phyloP scores from a whole-genome alignment of 768 basidiomycete genomes.

The Trametes maxima region DNA sequence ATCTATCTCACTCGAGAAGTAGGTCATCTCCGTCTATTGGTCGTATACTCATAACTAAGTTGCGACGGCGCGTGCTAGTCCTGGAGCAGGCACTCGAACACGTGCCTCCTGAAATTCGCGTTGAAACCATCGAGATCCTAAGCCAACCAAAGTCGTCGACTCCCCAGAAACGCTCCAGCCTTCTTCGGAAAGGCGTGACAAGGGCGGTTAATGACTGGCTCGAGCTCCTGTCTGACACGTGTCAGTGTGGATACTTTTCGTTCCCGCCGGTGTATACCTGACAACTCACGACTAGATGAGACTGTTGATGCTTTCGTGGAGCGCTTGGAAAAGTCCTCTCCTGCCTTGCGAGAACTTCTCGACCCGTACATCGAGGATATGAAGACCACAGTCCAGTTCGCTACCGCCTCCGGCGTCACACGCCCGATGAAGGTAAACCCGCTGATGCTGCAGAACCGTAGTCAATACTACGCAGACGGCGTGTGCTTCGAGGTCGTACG shows the following conservation, averaged over 20 bases:
- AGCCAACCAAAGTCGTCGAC: slow-evolving; percentile 63
- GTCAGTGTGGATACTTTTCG: background rate
- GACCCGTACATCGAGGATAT: slow-evolving; percentile 60
- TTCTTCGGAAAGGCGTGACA: slow-evolving; percentile 70
- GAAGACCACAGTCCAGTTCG: slow-evolving; percentile 60
- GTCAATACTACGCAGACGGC: slow-evolving; percentile 69
- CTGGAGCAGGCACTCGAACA: slow-evolving; percentile 64
- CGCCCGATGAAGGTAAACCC: slow-evolving; percentile 70
- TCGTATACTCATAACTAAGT: slow-evolving; percentile 15
- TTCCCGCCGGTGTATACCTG: background rate
- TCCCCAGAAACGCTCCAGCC: slow-evolving; percentile 67
- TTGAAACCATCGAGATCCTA: slow-evolving; percentile 64
- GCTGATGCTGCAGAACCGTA: slow-evolving; percentile 70
- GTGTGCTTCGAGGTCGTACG: slow-evolving; percentile 75
- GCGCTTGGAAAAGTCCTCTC: slow-evolving; percentile 62
- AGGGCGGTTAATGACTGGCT: slow-evolving; percentile 73
- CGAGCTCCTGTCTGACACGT: slow-evolving; percentile 63
- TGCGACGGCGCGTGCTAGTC: slow-evolving; percentile 44
- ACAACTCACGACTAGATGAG: slow-evolving; percentile 46
- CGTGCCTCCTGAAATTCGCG: slow-evolving; percentile 58
- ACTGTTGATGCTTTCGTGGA: slow-evolving; percentile 59
- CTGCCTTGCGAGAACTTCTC: slow-evolving; percentile 51
- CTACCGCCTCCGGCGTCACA: slow-evolving; percentile 60
- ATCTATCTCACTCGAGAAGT: slow-evolving; percentile 80
- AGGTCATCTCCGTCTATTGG: slow-evolving; percentile 27